Base-by-base conservation (phyloP, 768 basidiomycete genomes). In the Leccinellum luteum region DNA sequence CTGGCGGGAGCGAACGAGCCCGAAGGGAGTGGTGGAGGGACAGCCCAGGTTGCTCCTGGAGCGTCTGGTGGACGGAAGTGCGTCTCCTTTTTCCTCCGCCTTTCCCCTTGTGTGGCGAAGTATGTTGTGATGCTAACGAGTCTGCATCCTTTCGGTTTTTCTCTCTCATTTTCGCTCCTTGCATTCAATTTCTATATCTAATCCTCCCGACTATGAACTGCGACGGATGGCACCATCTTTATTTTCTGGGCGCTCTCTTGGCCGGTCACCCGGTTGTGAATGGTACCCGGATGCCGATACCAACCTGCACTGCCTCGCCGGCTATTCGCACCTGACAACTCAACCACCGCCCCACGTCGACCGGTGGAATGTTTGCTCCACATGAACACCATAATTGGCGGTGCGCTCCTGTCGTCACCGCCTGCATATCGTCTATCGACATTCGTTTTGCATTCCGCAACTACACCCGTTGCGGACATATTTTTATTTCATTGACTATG, bases 41-140 rank as follows among this genome's bases (percentile, higher is more conserved):
- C 56, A 27, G 43, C 12, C 19, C 62, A 55, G 17, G 52, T 14
- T 49, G 47, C 43, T 23, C 51, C 65, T 12, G 62, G 54, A 21
- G 32, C 54, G 31, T 59, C 67, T 51, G 63, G 67, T 47, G 63
- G 59, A 48, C 64, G 68, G 9, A 70, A 69, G 70, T 70, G 60
- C 59, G 69, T 70, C 27, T 49, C 43, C 32, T 8, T 55, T 58
- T 52, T 12, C 38, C n/a, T 41, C n/a, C n/a, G 9, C 4, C 1
- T 15, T 34, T 34, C 0, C 5, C 21, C 48, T 14, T 45, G 41
- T 50, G 12, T 19, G 25, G 8, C 25, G n/a, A 28, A 25, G 27
- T 48, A 27, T 30, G 27, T 41, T 13, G 15, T 49, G 52, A 58
- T 57, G 48, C 67, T 68, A 53, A 69, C 48, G 55, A 44, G 14